These are phyloP conservation scores for Plectosphaerella sp. DNA, from an alignment of 2,329 filamentous ascomycete species.

Conservation along the genomic window DNA sequence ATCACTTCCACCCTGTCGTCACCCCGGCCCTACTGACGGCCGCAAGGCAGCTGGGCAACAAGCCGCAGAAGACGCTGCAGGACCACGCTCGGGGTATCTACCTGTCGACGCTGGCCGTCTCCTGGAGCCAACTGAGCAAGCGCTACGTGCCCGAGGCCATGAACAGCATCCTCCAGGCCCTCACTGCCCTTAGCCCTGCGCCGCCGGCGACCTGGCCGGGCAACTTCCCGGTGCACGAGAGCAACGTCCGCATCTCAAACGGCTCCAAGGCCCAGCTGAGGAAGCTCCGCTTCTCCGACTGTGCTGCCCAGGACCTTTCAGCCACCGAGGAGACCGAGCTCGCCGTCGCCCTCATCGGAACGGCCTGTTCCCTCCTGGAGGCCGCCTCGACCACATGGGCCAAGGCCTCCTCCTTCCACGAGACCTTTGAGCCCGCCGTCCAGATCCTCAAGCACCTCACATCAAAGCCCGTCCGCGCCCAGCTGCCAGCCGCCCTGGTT, in stretches of 20 bases:
- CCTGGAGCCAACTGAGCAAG: constrained; percentile 36
- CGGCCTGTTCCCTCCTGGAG: constrained; percentile 62
- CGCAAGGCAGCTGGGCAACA: constrained; percentile 76
- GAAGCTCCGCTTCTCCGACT: constrained; percentile 57
- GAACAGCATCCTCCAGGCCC: constrained; percentile 55
- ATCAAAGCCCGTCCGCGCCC: constrained; percentile 37
- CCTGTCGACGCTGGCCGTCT: constrained; percentile 69
- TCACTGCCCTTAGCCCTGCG: constrained; percentile 68
- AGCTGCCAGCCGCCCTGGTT: constrained; percentile 40
- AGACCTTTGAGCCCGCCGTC: constrained; percentile 68
- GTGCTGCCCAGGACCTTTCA: constrained; percentile 25
- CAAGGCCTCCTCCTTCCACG: constrained; percentile 67
- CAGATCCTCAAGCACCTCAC: constrained; percentile 52
- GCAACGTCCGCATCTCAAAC: background rate
- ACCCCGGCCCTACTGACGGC: constrained; percentile 89
- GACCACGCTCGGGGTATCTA: constrained; percentile 74
- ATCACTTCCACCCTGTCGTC: constrained; percentile 93
- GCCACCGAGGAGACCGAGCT: constrained; percentile 28
- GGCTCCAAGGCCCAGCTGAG: constrained; percentile 14
- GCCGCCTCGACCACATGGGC: constrained; percentile 70
- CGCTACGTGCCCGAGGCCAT: constrained; percentile 86
- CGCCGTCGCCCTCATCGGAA: constrained; percentile 57
- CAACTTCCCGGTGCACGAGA: constrained; percentile 56
- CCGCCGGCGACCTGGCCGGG: constrained; percentile 42
- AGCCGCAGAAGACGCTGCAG: constrained; percentile 57